Percentiles rank a stretch among this genome's conserved stretches.
phyloP scores from a whole-genome alignment of 805 yeast species.

The Yarrowia keelungensis region DNA sequence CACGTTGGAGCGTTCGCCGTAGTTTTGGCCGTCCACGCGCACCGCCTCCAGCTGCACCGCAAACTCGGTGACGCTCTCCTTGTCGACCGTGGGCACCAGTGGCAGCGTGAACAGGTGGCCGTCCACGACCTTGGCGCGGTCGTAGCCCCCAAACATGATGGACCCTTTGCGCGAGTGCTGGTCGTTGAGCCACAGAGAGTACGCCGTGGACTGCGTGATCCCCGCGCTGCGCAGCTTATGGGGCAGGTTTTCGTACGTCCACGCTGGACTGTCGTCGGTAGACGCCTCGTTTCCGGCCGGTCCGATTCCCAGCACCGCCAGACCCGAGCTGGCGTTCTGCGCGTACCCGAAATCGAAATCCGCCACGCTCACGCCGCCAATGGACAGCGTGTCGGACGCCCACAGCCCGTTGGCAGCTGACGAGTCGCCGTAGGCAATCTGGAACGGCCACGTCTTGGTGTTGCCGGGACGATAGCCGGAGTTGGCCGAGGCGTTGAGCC shows the following conservation, averaged over 20 bases:
- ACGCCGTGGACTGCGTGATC: slow-evolving; percentile 51
- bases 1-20: slow-evolving; percentile 5
- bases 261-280: slow-evolving; percentile 33
- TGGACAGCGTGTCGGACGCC: slow-evolving; percentile 64
- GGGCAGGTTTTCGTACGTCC: slow-evolving; percentile 49
- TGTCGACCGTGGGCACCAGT: slow-evolving; percentile 47
- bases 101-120: slow-evolving; percentile 47
- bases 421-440: slow-evolving; percentile 54
- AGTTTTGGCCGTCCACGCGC: slow-evolving; percentile 11
- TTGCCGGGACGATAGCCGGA: background rate
- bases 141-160: slow-evolving; percentile 45
- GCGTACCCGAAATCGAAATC: slow-evolving; percentile 77
- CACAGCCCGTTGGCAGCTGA: slow-evolving; percentile 58
- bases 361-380: slow-evolving; percentile 58
- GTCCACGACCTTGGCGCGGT: slow-evolving; percentile 40
- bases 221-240: slow-evolving; percentile 51
- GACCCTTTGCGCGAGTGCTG: slow-evolving; percentile 43
- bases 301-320: slow-evolving; percentile 58
- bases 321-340: slow-evolving; percentile 63
- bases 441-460: slow-evolving; percentile 46
- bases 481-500: slow-evolving; percentile 43
- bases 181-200: slow-evolving; percentile 54
- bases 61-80: slow-evolving; percentile 41
- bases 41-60: slow-evolving; percentile 27
- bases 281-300: slow-evolving; percentile 48